Percentiles rank a stretch among this genome's conserved stretches.
These are phyloP conservation scores for Thalassiosira mediterranea DNA, from an alignment of 352 stramenopile species.

Conservation along the genomic window DNA sequence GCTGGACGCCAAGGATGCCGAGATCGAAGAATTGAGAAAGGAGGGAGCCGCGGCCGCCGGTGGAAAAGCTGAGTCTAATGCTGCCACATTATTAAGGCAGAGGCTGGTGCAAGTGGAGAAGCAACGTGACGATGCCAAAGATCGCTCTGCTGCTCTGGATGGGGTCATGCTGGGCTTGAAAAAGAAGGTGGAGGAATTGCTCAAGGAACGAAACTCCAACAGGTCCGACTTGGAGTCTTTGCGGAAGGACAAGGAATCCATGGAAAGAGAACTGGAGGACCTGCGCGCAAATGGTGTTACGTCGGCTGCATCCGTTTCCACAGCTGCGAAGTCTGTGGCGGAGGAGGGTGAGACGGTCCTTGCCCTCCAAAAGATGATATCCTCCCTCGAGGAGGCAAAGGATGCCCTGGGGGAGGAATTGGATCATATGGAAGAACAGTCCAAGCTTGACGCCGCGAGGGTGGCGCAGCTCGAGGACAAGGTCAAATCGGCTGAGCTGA, in stretches of 20 bases:
- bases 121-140: conserved; percentile 3
- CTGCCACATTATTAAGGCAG: conserved; percentile 1
- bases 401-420: conserved; percentile 24
- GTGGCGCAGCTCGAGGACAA: conserved; percentile 5
- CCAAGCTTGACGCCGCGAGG: conserved; percentile 4
- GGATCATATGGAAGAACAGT: background rate
- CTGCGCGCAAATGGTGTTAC: background rate
- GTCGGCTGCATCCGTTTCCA: too few species aligned
- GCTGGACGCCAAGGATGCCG: conserved; percentile 11
- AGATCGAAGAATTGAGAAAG: background rate
- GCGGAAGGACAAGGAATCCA: conserved; percentile 3
- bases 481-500: too few species aligned
- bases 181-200: conserved; percentile 20
- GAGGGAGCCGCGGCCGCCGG: background rate
- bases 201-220: conserved; percentile 7
- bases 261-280: conserved; percentile 20
- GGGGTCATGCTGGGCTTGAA: conserved; percentile 11
- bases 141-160: conserved; percentile 1
- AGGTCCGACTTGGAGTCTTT: conserved; percentile 12
- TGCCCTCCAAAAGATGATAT: conserved; percentile 24
- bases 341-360: conserved; percentile 8
- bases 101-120: conserved; percentile 11
- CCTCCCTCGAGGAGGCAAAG: conserved; percentile 26
- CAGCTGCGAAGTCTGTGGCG: background rate
- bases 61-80: conserved; percentile 1